Base-by-base conservation (phyloP, 148 eudicot species). In the Rhododendron vialii region DNA sequence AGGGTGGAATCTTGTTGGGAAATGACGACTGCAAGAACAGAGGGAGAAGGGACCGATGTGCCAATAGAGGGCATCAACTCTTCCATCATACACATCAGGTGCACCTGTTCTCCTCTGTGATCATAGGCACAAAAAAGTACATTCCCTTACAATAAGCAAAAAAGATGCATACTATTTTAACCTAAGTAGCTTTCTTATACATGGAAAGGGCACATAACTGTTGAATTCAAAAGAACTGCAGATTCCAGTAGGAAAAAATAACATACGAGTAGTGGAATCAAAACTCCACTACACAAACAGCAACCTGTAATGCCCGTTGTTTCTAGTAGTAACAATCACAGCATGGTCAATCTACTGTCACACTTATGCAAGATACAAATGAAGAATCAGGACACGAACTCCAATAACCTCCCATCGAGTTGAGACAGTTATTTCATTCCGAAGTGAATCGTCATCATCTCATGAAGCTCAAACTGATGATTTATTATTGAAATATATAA, bases 61-160 rank as follows among this genome's bases (percentile, higher is more conserved):
- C 99, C 99, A 88, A 97, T 90, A 83, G 96, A 89, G 61, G 99
- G 99, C 91, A 97, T 93, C 92, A 97, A 84, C 82, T 97, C 99
- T 89, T 97, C 96, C 88, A 93, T 92, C 91, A 91, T 85, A 89
- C 95, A 93, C 93, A 94, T 94, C 38, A 90, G 57, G 86, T 95
- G 94, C 69, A 91, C 92, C 93, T 97, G 99, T 91, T 95, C 98
- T 84, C 98, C 98, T 78, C 99, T 97, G 95, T 86, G 91, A 82
- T 78, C 86, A 92, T 57, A 90, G 35, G 84, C 86, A 86, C 84
- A 89, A 85, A 89, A 89, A 83, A 86, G 47, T 77, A 86, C 78
- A 86, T 10, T 9, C 35, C 69, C 83, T 84, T 69, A 86, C 36
- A 15, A 73, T 51, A 24, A 81, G 57, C 10, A 47, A 74, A 80